These are phyloP conservation scores for Ashbya aceris DNA, from an alignment of 1,139 yeast species.

Conservation along the genomic window DNA sequence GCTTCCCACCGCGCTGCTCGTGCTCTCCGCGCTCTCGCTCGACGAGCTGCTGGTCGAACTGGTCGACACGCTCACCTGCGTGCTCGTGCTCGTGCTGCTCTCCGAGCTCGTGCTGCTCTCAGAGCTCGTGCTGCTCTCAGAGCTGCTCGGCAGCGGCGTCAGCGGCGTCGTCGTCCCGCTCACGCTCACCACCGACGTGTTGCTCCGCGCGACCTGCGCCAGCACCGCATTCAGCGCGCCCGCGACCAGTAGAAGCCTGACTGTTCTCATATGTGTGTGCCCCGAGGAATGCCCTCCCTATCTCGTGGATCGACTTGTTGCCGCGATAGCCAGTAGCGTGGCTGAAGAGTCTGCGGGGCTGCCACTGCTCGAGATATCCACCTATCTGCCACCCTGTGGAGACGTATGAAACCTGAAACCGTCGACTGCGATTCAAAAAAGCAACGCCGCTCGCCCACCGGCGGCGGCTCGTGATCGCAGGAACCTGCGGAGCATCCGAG, in stretches of 20 bases:
- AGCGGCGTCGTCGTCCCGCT: background rate
- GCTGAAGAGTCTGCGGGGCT: no score
- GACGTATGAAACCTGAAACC: no score
- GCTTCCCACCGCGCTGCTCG: slow-evolving; percentile 2
- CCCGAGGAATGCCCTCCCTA: slow-evolving; percentile 5
- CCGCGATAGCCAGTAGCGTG: no score
- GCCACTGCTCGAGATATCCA: no score
- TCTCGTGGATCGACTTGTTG: no score
- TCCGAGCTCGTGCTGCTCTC: slow-evolving; percentile 6
- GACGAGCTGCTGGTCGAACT: background rate
- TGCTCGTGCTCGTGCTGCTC: background rate
- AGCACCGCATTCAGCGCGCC: background rate
- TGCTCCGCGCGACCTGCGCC: background rate
- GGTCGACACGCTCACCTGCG: no score
- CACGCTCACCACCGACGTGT: slow-evolving; percentile 3
- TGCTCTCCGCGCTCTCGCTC: background rate
- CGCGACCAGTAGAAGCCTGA: slow-evolving; percentile 7
- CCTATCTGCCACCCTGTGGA: no score
- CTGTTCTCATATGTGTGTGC: slow-evolving; percentile 6
- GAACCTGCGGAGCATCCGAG: no score
- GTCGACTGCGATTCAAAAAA: slow-evolving; percentile 16
- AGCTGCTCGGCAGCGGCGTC: background rate
- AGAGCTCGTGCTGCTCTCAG: slow-evolving; percentile 6
- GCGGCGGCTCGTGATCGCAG: no score
- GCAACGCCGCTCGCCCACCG: slow-evolving; percentile 7